Percentiles rank a stretch among this genome's conserved stretches.
phyloP scores from a whole-genome alignment of 805 yeast species.

The Kodamaea neixiangensis region DNA sequence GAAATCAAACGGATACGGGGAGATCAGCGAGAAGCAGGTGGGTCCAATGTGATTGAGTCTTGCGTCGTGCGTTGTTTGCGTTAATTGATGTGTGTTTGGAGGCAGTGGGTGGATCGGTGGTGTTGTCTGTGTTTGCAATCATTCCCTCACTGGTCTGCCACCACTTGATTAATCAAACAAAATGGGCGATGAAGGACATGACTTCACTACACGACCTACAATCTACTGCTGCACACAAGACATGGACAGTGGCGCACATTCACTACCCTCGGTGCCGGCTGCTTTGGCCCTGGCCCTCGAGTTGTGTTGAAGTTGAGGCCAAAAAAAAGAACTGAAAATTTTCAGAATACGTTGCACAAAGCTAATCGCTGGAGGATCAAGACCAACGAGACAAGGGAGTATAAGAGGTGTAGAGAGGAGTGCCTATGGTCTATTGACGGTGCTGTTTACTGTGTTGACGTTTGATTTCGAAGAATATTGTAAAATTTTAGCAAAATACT shows the following conservation, averaged over 20 bases:
- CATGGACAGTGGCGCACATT: neutral
- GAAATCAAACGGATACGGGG: neutral
- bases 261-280: neutral
- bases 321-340: neutral
- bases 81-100: neutral
- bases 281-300: neutral
- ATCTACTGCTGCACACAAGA: neutral
- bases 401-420: neutral
- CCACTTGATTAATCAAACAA: neutral
- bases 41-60: neutral
- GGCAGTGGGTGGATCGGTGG: neutral
- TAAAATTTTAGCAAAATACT: constrained; percentile 24
- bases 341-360: neutral
- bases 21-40: neutral
- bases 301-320: neutral
- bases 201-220: neutral
- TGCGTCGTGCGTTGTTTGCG: neutral
- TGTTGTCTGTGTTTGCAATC: neutral
- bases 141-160: neutral
- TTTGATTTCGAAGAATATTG: neutral
- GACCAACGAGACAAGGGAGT: neutral
- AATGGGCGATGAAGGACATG: neutral
- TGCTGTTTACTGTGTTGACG: neutral
- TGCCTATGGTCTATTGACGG: neutral
- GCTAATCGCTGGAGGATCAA: neutral